phyloP scores from a whole-genome alignment of 108 stramenopile species.

The Fragilaria crotonensis region DNA sequence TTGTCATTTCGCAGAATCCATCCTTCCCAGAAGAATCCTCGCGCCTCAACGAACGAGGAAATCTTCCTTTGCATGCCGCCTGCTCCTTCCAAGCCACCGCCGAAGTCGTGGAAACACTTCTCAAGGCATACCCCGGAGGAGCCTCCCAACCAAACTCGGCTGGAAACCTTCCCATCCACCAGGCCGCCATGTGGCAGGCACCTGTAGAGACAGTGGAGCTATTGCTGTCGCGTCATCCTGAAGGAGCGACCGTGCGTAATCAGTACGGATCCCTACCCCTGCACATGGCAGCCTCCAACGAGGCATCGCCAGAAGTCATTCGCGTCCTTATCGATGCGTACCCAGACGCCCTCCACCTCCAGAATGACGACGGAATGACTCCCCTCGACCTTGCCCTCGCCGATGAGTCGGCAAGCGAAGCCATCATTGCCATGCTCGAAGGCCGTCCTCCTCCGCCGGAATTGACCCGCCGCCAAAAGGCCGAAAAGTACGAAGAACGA shows the following conservation, averaged over 20 bases:
- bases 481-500: conserved; percentile 72
- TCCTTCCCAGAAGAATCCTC: conserved; percentile 83
- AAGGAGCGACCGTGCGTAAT: conserved; percentile 78
- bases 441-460: conserved; percentile 84
- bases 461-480: conserved; percentile 65
- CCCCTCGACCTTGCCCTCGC: conserved; percentile 77
- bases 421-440: conserved; percentile 75
- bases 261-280: conserved; percentile 79
- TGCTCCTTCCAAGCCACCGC: conserved; percentile 78
- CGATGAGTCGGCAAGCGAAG: conserved; percentile 61
- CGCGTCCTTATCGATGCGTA: conserved; percentile 70
- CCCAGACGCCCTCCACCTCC: conserved; percentile 79
- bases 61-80: conserved; percentile 83
- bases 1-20: conserved; percentile 44
- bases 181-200: conserved; percentile 87
- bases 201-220: conserved; percentile 69
- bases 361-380: conserved; percentile 90
- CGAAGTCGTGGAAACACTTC: conserved; percentile 73
- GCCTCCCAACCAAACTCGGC: conserved; percentile 69
- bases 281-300: conserved; percentile 83
- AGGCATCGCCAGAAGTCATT: conserved; percentile 70
- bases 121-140: conserved; percentile 69
- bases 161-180: conserved; percentile 83
- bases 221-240: conserved; percentile 60
- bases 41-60: conserved; percentile 80